Evolutionary conservation across 2,329 filamentous ascomycete genomes (phyloP).

Genomic region (Aureobasidium sp.): DNA sequence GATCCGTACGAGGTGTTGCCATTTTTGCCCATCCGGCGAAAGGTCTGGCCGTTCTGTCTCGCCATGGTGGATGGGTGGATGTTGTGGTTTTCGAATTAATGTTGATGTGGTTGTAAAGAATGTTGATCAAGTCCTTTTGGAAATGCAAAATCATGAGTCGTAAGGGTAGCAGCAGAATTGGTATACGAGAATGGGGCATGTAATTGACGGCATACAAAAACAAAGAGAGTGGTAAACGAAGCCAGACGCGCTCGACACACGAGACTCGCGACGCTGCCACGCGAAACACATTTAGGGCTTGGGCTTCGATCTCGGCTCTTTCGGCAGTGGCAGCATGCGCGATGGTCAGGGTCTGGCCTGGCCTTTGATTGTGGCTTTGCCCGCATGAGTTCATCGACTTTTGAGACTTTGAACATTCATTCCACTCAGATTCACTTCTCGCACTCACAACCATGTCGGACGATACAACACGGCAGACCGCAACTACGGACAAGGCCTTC

Average conservation of each 20-base stretch:
- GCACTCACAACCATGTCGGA: slow-evolving; percentile 35
- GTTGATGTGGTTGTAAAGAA: background rate
- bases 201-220: background rate
- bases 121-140: background rate
- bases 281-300: background rate
- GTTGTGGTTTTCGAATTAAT: background rate
- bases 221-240: background rate
- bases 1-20: slow-evolving; percentile 43
- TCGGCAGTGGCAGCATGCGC: background rate
- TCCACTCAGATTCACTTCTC: background rate
- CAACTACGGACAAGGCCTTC: slow-evolving; percentile 25
- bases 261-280: slow-evolving; percentile 6
- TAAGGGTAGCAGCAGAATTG: background rate
- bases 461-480: slow-evolving; percentile 34
- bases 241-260: background rate
- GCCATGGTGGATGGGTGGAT: slow-evolving; percentile 10
- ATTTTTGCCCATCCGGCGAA: slow-evolving; percentile 39
- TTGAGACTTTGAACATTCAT: background rate
- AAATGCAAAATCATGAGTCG: background rate
- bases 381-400: slow-evolving; percentile 11
- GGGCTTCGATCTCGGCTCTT: background rate
- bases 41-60: slow-evolving; percentile 14
- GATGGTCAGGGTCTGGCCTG: slow-evolving; percentile 3
- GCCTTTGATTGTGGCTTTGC: background rate
- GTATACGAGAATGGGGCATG: background rate